Conservation (phyloP, 345 rosid species). For the Bruguiera sexangula region DNA sequence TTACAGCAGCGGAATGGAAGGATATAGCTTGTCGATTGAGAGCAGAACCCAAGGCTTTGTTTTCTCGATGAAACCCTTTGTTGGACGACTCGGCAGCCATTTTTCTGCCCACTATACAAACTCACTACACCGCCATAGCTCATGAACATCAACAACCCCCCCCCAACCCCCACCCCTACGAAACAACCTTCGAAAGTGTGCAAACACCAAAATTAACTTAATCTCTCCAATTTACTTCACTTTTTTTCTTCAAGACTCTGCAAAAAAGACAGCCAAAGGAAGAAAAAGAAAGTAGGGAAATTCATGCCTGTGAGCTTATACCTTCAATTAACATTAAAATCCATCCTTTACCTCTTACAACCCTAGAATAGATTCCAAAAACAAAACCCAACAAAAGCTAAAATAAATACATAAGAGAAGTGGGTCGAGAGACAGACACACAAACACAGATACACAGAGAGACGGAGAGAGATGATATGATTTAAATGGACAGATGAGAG, state of each 20-base stretch:
- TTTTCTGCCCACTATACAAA: slow-evolving; percentile 11
- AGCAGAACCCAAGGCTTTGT: slow-evolving; percentile 31
- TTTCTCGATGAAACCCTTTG: slow-evolving; percentile 42
- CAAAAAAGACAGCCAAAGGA: neutral
- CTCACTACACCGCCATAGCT: slow-evolving; percentile 7
- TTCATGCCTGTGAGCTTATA: too few relatives aligned
- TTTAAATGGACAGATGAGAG: neutral
- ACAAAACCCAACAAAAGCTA: too few relatives aligned
- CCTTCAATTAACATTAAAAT: too few relatives aligned
- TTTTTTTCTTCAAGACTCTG: neutral
- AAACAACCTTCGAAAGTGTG: too few relatives aligned
- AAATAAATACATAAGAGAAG: too few relatives aligned
- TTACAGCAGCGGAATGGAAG: slow-evolving; percentile 43
- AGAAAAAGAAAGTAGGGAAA: neutral
- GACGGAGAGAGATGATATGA: neutral
- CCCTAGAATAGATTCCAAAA: too few relatives aligned
- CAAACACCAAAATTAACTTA: too few relatives aligned
- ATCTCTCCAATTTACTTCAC: too few relatives aligned
- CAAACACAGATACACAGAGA: neutral
- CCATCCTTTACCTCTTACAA: too few relatives aligned
- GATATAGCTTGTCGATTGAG: slow-evolving; percentile 49
- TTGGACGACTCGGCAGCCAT: slow-evolving; percentile 73
- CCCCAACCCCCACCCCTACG: too few relatives aligned
- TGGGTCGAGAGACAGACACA: neutral
- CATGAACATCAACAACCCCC: neutral